Base-by-base conservation (phyloP, 2,329 filamentous ascomycete genomes). In the Colletotrichum sp. region DNA sequence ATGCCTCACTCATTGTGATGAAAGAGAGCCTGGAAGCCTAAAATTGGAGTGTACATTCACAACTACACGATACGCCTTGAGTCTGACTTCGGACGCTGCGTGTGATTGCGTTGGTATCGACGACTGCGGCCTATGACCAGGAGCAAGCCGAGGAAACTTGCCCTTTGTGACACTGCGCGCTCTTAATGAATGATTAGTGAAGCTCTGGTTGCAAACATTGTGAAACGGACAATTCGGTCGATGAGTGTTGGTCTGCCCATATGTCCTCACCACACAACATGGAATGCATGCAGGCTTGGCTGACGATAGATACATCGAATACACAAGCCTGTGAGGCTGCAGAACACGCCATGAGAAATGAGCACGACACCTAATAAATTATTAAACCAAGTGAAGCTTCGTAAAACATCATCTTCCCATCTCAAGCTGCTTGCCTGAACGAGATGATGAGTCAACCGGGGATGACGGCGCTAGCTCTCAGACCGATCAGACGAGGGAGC, bases 381-480 rank as follows among this genome's bases (percentile, higher is more conserved):
- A 21, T 13, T 4, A 52, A 52, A 52, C 43, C 43, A 21, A 52
- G 43, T 21, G 55, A 58, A 58, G 55, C 55, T 61, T 36, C 61
- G 5, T 18, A 12, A 36, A 24, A 15, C 24, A 13, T 16, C 32
- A 16, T 7, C 6, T 36, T 10, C 15, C 1, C 4, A n/a, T 48
- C n/a, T 55, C 15, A 21, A 16, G n/a, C 15, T 34, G 43, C 58
- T 64, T 28, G 21, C 8, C 36, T 7, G 30, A 15, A 64, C 15
- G 34, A n/a, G 43, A 43, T 16, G 67, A 74, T 74, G 71, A 74
- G 71, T 74, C 71, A 66, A 71, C 71, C 58, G 63, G 63, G 15
- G 26, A 66, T 12, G 24, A 18, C 18, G 24, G 8, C 63, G 18
- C 30, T 32, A 30, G 1, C 2, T 0, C 55, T 58, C 0, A 26